Base-by-base conservation (phyloP, 2,329 filamentous ascomycete species). In the Ceratocystis lukuohia region DNA sequence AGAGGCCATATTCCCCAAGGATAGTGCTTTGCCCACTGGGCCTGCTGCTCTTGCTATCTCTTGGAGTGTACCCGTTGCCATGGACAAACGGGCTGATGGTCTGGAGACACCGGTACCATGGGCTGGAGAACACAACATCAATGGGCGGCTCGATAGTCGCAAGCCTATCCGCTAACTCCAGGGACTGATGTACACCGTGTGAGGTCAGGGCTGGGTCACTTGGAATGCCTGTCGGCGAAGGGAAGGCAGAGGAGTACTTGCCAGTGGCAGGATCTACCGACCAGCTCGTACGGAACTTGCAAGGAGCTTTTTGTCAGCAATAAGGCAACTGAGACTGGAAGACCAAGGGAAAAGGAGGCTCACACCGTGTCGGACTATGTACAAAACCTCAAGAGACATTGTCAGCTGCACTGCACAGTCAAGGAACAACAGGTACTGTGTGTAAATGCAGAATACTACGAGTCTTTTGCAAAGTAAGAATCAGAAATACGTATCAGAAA, bases 211-310 rank as follows among this genome's bases (percentile, higher is more conserved):
- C 87, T 59, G 92, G 92, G 74, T 99, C 94, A 30, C 88, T 88
- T 3, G 92, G 82, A 69, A 96, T 91, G 65, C 89, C 89, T 5
- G 94, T 97, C 0, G 94, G 93, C 46, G 89, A 91, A 53, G 82
- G 84, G 70, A 94, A 84, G 67, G 80, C 80, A 28, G 88, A 80
- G 65, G 82, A 83, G 78, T 97, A 97, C 71, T 81, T 81, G 65
- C 94, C 93, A 46, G 89, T 93, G 69, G 81, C 78, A 59, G 86
- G 84, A 76, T 97, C 87, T 68, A 97, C 89, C 56, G 84, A 84
- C 91, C 92, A 97, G 74, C 88, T 91, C 70, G 89, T 87, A 69
- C 94, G 91, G 76, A 96, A 96, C 92, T 95, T 75, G 22, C 66
- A 46, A 61, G 37, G 20, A 12, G 25, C n/a, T 15, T 12, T 12